Evolutionary conservation across 1,284 basidiomycete species (phyloP).

Genomic region (Peniophora sp.): DNA sequence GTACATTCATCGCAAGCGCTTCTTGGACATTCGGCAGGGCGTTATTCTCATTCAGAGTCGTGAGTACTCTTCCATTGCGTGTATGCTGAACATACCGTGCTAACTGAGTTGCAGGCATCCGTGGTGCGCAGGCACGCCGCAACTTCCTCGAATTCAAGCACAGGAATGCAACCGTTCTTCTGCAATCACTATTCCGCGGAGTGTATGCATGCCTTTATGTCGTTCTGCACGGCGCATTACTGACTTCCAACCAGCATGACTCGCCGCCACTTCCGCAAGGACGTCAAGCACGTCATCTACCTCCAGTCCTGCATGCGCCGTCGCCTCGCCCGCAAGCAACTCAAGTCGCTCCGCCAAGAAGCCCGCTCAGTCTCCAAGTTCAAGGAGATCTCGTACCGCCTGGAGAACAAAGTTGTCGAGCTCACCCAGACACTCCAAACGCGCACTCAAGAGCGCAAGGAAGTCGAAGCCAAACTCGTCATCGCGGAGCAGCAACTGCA

Average conservation of each 20-base stretch:
- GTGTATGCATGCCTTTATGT: conserved; percentile 46
- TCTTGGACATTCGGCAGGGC: conserved; percentile 55
- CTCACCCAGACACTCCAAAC: conserved; percentile 94
- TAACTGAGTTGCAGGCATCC: conserved; percentile 48
- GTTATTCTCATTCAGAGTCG: conserved; percentile 80
- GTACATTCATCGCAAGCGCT: conserved; percentile 69
- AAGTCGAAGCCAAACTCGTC: conserved; percentile 65
- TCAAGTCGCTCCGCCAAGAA: conserved; percentile 79
- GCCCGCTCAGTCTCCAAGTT: conserved; percentile 97
- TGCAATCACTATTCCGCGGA: conserved; percentile 89
- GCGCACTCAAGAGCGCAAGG: conserved; percentile 89
- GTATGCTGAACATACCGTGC: conserved; percentile 7
- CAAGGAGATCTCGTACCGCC: conserved; percentile 96
- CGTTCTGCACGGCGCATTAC: conserved; percentile 2
- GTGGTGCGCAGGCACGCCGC: conserved; percentile 73
- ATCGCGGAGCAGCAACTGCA: conserved; percentile 83
- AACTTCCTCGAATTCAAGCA: conserved; percentile 56
- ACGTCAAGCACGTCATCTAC: conserved; percentile 74
- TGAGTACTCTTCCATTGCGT: conserved; percentile 22
- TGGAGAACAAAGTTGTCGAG: conserved; percentile 99
- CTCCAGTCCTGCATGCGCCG: conserved; percentile 92
- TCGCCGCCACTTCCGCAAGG: conserved; percentile 54
- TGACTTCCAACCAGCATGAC: conserved; percentile 41
- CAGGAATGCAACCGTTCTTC: conserved; percentile 58
- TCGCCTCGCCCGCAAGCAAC: conserved; percentile 79